Evolutionary conservation across 2,329 filamentous ascomycete species (phyloP).

Genomic region (Aspergillus sergii): DNA sequence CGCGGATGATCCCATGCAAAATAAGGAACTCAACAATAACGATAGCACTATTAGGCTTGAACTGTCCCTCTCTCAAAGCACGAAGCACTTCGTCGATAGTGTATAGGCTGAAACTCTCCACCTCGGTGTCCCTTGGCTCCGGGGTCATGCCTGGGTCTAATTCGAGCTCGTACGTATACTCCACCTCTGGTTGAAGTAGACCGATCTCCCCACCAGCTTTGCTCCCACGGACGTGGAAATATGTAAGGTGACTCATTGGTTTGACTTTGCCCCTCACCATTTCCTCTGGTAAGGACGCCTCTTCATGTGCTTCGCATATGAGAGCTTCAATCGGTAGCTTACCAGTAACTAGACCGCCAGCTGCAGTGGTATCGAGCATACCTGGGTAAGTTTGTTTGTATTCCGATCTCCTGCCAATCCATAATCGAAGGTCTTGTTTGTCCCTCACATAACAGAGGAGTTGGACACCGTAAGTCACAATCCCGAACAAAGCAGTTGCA

Average conservation of each 20-base stretch:
- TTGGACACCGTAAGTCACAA: slow-evolving; percentile 49
- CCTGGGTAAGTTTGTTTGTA: slow-evolving; percentile 33
- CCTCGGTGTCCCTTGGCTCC: slow-evolving; percentile 32
- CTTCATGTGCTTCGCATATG: slow-evolving; percentile 26
- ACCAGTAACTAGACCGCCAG: slow-evolving; percentile 23
- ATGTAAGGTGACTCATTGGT: slow-evolving; percentile 1
- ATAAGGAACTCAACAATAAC: slow-evolving; percentile 38
- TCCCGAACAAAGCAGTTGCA: slow-evolving; percentile 45
- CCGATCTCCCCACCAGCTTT: slow-evolving; percentile 11
- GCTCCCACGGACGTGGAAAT: slow-evolving; percentile 11
- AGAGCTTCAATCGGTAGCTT: slow-evolving; percentile 28
- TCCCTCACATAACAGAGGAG: slow-evolving; percentile 38
- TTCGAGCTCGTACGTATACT: slow-evolving; percentile 39
- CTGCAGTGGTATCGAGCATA: slow-evolving; percentile 32
- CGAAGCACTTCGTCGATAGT: slow-evolving; percentile 27
- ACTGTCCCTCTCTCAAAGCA: slow-evolving; percentile 28
- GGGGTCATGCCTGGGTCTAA: slow-evolving; percentile 25
- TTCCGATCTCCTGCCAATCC: slow-evolving; percentile 29
- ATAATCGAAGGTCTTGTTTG: slow-evolving; percentile 20
- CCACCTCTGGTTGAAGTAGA: slow-evolving; percentile 32
- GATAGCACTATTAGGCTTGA: slow-evolving; percentile 36
- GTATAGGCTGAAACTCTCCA: slow-evolving; percentile 32
- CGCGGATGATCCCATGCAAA: slow-evolving; percentile 32
- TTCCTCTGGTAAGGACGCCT: slow-evolving; percentile 17
- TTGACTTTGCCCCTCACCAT: background rate